These are phyloP conservation scores for Metschnikowia lunata DNA, from an alignment of 805 yeast genomes.

Conservation along the genomic window DNA sequence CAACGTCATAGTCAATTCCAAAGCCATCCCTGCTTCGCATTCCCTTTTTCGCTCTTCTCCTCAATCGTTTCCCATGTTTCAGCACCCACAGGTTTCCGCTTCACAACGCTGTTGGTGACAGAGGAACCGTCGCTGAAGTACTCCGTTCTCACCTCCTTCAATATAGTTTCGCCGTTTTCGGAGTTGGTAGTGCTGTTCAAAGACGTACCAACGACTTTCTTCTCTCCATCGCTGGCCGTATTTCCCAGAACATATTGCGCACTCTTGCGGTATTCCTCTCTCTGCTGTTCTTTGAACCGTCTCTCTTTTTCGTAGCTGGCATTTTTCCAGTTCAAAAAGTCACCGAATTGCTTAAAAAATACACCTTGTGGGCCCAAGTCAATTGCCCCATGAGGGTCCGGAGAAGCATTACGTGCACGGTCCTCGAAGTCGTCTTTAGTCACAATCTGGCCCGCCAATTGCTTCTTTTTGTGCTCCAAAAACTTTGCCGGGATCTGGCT, in stretches of 20 bases:
- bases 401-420: constrained; percentile 7
- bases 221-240: neutral
- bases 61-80: constrained; percentile 30
- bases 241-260: neutral
- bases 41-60: constrained; percentile 21
- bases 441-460: constrained; percentile 30
- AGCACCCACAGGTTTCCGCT: constrained; percentile 32
- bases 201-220: constrained; percentile 24
- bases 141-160: constrained; percentile 31
- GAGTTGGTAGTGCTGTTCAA: constrained; percentile 24
- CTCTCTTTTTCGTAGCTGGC: constrained; percentile 10
- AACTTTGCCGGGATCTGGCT: constrained; percentile 30
- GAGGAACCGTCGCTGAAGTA: constrained; percentile 36
- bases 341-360: constrained; percentile 63
- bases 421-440: constrained; percentile 57
- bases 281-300: neutral
- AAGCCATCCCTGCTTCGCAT: constrained; percentile 21
- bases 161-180: constrained; percentile 26
- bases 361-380: constrained; percentile 49
- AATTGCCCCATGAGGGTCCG: constrained; percentile 15
- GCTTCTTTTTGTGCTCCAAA: constrained; percentile 23
- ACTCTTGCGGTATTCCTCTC: neutral
- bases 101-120: constrained; percentile 25
- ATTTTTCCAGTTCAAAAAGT: constrained; percentile 63
- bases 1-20: constrained; percentile 15